Percentiles rank a stretch among this genome's conserved stretches.
Evolutionary conservation across 805 yeast species (phyloP).

Genomic region (Jamesozyma rosinii): DNA sequence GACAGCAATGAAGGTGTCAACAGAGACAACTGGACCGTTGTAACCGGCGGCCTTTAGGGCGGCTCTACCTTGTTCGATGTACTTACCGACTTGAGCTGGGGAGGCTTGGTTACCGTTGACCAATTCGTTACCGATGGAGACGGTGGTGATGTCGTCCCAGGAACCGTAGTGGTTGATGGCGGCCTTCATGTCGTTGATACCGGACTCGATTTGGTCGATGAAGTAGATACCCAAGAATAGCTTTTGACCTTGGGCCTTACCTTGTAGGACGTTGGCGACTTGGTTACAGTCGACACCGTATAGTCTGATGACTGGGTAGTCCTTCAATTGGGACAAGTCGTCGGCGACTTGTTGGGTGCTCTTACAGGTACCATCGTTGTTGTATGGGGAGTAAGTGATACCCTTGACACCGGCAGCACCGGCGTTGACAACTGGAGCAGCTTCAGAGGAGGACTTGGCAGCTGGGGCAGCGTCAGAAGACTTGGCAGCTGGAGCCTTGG

Average conservation of each 20-base stretch:
- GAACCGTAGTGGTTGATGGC: slow-evolving; percentile 62
- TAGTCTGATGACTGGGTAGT: slow-evolving; percentile 56
- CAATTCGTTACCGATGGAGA: slow-evolving; percentile 92
- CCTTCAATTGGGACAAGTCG: slow-evolving; percentile 48
- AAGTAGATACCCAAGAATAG: slow-evolving; percentile 66
- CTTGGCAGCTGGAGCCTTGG: slow-evolving; percentile 19
- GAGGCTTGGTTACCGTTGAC: slow-evolving; percentile 80
- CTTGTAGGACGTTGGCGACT: slow-evolving; percentile 62
- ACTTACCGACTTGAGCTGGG: slow-evolving; percentile 55
- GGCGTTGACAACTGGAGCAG: slow-evolving; percentile 25
- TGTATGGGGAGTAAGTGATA: slow-evolving; percentile 77
- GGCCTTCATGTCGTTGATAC: slow-evolving; percentile 44
- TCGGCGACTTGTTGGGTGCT: slow-evolving; percentile 45
- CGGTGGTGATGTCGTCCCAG: slow-evolving; percentile 69
- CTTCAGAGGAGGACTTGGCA: slow-evolving; percentile 28
- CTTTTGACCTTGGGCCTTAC: slow-evolving; percentile 54
- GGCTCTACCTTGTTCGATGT: slow-evolving; percentile 60
- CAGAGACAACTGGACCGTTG: slow-evolving; percentile 86
- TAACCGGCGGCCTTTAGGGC: slow-evolving; percentile 76
- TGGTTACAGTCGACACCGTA: slow-evolving; percentile 85
- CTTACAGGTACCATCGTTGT: slow-evolving; percentile 61
- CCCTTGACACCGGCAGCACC: slow-evolving; percentile 51
- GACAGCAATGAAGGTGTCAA: slow-evolving; percentile 92
- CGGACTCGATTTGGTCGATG: slow-evolving; percentile 45
- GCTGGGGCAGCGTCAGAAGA: slow-evolving; percentile 30